Conservation (phyloP, 257 asterid genomes). For the Nicotiana undulata region DNA sequence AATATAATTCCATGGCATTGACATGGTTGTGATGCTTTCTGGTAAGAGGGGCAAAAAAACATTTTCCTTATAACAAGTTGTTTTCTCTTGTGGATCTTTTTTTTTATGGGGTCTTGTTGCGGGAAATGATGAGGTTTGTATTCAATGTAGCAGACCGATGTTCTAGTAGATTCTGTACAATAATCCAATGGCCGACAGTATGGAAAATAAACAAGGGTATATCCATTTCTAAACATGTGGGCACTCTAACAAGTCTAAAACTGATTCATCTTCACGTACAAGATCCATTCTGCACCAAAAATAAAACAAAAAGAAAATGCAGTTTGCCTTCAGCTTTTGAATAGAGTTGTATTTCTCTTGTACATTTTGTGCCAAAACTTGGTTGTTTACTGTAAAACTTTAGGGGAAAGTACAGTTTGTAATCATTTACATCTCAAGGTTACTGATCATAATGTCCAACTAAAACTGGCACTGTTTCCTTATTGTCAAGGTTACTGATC, state of each 20-base stretch:
- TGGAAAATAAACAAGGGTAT: background rate
- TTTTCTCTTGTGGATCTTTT: background rate
- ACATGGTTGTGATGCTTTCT: background rate
- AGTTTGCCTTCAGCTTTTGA: background rate
- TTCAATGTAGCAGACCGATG: background rate
- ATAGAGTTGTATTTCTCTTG: slow-evolving; percentile 2
- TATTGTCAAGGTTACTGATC: background rate
- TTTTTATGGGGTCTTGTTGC: background rate
- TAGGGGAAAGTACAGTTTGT: background rate
- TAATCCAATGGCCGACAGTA: background rate
- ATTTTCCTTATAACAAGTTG: background rate
- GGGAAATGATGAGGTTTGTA: background rate
- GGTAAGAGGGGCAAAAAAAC: background rate
- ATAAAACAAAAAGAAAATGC: background rate
- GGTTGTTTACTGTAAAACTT: background rate
- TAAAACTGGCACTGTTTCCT: background rate
- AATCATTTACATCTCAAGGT: background rate
- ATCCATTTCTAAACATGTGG: background rate
- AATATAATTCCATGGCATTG: background rate
- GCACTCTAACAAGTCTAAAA: background rate
- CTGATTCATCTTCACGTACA: background rate
- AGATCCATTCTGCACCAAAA: background rate
- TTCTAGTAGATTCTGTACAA: background rate
- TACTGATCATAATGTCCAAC: background rate
- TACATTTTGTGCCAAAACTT: background rate